Percentiles rank a stretch among this genome's conserved stretches.
Evolutionary conservation across 352 stramenopile species (phyloP).

Genomic region (Phytopythium mirpurense): DNA sequence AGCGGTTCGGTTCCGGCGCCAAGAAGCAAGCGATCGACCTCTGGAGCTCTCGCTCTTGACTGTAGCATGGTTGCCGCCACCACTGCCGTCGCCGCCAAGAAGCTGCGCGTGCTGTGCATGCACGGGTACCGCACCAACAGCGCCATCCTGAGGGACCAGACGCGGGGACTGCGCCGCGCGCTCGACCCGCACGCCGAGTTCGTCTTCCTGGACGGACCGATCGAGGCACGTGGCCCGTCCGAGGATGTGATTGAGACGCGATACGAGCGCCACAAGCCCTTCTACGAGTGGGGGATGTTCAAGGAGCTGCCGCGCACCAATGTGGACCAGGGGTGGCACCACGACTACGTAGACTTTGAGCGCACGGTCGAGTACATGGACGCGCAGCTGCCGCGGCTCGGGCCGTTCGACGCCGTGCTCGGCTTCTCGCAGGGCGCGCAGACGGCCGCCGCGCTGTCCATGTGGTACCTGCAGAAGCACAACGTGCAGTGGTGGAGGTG

Average conservation of each 20-base stretch:
- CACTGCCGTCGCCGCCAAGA: slow-evolving; percentile 7
- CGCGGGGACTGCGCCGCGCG: slow-evolving; percentile 28
- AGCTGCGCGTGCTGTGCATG: slow-evolving; percentile 54
- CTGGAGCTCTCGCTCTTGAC: too few relatives aligned
- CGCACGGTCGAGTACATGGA: slow-evolving; percentile 39
- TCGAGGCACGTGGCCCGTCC: slow-evolving; percentile 32
- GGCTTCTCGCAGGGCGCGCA: slow-evolving; percentile 68
- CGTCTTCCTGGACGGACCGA: slow-evolving; percentile 48
- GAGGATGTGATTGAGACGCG: slow-evolving; percentile 40
- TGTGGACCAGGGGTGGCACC: slow-evolving; percentile 32
- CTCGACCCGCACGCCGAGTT: slow-evolving; percentile 46
- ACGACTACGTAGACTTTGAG: slow-evolving; percentile 42
- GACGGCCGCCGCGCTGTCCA: slow-evolving; percentile 37
- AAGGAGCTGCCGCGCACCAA: slow-evolving; percentile 21
- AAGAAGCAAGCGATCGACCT: too few relatives aligned
- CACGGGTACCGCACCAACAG: slow-evolving; percentile 58
- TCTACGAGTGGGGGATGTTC: slow-evolving; percentile 43
- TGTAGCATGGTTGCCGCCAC: too few relatives aligned
- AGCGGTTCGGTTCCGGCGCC: too few relatives aligned
- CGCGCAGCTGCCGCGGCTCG: slow-evolving; percentile 30
- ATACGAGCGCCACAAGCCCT: slow-evolving; percentile 37
- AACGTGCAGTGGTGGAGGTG: slow-evolving; percentile 40
- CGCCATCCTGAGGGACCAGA: slow-evolving; percentile 50
- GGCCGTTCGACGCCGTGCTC: slow-evolving; percentile 53
- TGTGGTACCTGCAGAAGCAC: slow-evolving; percentile 31